Percentiles rank a stretch among this genome's conserved stretches.
Evolutionary conservation across 805 yeast genomes (phyloP).

Genomic region (Metschnikowia colocasiae): DNA sequence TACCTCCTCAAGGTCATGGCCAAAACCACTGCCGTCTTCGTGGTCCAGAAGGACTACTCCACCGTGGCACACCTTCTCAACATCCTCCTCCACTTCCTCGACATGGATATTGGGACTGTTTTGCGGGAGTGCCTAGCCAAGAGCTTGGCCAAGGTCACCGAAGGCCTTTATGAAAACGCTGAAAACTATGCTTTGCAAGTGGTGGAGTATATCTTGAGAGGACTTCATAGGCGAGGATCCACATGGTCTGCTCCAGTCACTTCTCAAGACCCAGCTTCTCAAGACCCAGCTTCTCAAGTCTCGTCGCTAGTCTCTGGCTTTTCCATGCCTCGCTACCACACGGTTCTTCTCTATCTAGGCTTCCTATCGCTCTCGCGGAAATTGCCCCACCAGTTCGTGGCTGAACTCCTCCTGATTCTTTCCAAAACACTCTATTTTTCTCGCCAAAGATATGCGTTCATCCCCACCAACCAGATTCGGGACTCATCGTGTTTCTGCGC

Average conservation of each 20-base stretch:
- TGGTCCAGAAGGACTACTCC: slow-evolving; percentile 28
- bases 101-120: slow-evolving; percentile 46
- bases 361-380: slow-evolving; percentile 28
- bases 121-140: slow-evolving; percentile 67
- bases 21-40: slow-evolving; percentile 23
- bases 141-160: slow-evolving; percentile 50
- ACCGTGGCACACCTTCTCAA: slow-evolving; percentile 47
- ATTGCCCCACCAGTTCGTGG: slow-evolving; percentile 23
- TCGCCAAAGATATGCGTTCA: slow-evolving; percentile 47
- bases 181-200: slow-evolving; percentile 43
- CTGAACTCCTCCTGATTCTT: slow-evolving; percentile 35
- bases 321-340: slow-evolving; percentile 50
- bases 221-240: not conserved
- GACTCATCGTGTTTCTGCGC: slow-evolving; percentile 81
- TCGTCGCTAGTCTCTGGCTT: slow-evolving; percentile 25
- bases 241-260: not conserved
- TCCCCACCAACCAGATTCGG: slow-evolving; percentile 65
- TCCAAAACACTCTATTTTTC: slow-evolving; percentile 51
- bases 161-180: slow-evolving; percentile 30
- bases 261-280: too few species aligned
- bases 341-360: slow-evolving; percentile 55
- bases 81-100: slow-evolving; percentile 32
- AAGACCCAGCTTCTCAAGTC: not conserved
- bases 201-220: slow-evolving; percentile 25
- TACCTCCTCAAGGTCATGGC: slow-evolving; percentile 33